A percentile compares a stretch with the other conserved stretches of the same genome.
Evolutionary conservation across 1,284 basidiomycete species (phyloP).

Genomic region (Vanrija sp.): DNA sequence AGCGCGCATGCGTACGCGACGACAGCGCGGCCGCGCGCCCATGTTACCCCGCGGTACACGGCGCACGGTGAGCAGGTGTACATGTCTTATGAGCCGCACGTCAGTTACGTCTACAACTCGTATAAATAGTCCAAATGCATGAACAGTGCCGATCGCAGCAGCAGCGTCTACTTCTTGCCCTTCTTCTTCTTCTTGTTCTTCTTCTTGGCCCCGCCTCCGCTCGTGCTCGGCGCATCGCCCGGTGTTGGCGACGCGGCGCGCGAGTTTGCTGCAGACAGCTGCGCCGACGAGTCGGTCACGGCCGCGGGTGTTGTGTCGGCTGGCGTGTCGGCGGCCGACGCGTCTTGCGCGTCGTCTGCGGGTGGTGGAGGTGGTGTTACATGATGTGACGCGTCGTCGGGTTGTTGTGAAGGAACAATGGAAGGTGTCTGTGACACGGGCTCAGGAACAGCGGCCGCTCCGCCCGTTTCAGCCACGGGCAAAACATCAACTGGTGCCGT

Average conservation of each 20-base stretch:
- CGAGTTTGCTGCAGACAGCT: constrained; percentile 1
- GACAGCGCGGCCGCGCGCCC: too few relatives aligned
- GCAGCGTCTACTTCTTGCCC: constrained; percentile 29
- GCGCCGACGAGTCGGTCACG: neutral
- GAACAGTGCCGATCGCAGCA: constrained; percentile 1
- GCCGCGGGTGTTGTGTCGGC: neutral
- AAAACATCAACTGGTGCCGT: too few relatives aligned
- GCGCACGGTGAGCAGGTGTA: too few relatives aligned
- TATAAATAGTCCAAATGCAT: neutral
- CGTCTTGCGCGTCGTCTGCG: neutral
- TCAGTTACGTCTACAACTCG: neutral
- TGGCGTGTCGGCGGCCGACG: neutral
- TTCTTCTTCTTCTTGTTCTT: constrained; percentile 42
- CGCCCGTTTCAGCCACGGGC: too few relatives aligned
- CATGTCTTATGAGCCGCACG: too few relatives aligned
- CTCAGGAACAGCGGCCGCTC: too few relatives aligned
- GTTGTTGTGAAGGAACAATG: too few relatives aligned
- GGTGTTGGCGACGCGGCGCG: constrained; percentile 14
- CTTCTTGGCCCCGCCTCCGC: constrained; percentile 14
- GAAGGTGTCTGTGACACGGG: neutral
- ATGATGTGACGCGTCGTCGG: neutral
- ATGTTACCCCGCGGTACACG: neutral
- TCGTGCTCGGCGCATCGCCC: neutral
- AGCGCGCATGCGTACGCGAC: too few relatives aligned
- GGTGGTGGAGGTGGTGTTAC: constrained; percentile 1